Evolutionary conservation across 1,139 yeast genomes (phyloP).

Genomic region (Scheffersomyces cryptocercus): DNA sequence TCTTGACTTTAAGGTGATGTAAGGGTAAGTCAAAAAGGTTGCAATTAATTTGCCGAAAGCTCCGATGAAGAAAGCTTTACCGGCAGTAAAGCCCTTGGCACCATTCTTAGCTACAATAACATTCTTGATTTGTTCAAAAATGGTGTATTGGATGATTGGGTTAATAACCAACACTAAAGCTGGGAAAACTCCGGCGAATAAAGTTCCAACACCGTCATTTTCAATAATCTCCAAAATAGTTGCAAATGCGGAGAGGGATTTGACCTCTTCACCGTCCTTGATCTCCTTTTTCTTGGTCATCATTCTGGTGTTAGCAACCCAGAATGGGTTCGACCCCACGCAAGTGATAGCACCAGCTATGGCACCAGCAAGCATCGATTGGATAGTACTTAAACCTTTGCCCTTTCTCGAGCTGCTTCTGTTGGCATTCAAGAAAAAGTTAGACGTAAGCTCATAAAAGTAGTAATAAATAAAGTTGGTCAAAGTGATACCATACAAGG

Average conservation of each 20-base stretch:
- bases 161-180: slow-evolving; percentile 83
- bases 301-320: slow-evolving; percentile 89
- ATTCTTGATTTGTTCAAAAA: slow-evolving; percentile 84
- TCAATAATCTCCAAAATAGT: slow-evolving; percentile 63
- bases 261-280: slow-evolving; percentile 26
- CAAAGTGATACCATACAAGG: slow-evolving; percentile 79
- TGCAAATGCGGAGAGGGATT: slow-evolving; percentile 43
- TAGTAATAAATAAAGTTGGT: slow-evolving; percentile 90
- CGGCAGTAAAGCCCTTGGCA: slow-evolving; percentile 47
- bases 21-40: slow-evolving; percentile 85
- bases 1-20: slow-evolving; percentile 84
- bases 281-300: slow-evolving; percentile 56
- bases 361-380: slow-evolving; percentile 79
- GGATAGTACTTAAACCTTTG: slow-evolving; percentile 59
- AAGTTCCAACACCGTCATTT: slow-evolving; percentile 68
- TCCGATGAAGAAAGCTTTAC: slow-evolving; percentile 82
- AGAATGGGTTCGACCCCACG: slow-evolving; percentile 85
- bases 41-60: slow-evolving; percentile 89
- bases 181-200: slow-evolving; percentile 85
- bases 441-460: slow-evolving; percentile 75
- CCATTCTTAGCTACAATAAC: slow-evolving; percentile 57
- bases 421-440: slow-evolving; percentile 47
- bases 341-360: slow-evolving; percentile 88
- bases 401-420: slow-evolving; percentile 20
- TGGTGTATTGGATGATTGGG: slow-evolving; percentile 90